phyloP scores from a whole-genome alignment of 108 stramenopile genomes.

The Pelagomonas calceolata region DNA sequence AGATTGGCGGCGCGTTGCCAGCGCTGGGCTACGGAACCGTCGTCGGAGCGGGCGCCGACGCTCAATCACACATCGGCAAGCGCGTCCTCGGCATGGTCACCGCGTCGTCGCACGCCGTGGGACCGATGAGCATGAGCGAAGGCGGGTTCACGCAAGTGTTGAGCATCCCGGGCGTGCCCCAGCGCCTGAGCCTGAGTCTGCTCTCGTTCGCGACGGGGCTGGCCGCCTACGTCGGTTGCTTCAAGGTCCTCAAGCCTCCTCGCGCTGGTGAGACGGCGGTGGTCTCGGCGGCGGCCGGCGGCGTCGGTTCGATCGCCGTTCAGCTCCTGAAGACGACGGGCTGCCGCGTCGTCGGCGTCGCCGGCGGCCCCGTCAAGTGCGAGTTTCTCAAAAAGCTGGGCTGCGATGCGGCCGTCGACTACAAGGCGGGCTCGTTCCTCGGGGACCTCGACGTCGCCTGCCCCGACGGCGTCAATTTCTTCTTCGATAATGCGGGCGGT shows the following conservation, averaged over 20 bases:
- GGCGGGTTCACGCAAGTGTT: background rate
- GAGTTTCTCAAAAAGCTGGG: background rate
- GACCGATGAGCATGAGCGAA: background rate
- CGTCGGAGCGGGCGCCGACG: constrained; percentile 13
- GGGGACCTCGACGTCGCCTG: constrained; percentile 28
- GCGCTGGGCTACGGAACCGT: constrained; percentile 36
- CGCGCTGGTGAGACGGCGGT: constrained; percentile 36
- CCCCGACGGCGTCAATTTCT: constrained; percentile 40
- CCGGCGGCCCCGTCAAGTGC: constrained; percentile 7
- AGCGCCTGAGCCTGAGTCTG: constrained; percentile 14
- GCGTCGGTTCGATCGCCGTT: constrained; percentile 32
- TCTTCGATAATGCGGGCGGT: constrained; percentile 46
- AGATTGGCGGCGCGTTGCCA: constrained; percentile 19
- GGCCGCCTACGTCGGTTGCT: constrained; percentile 34
- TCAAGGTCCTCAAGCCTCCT: constrained; percentile 12
- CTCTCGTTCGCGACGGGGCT: constrained; percentile 27
- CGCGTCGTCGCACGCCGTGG: constrained; percentile 12
- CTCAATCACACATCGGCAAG: constrained; percentile 13
- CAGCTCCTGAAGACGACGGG: constrained; percentile 34
- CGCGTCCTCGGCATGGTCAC: constrained; percentile 23
- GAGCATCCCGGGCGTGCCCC: constrained; percentile 18
- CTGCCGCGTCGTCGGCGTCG: constrained; percentile 33
- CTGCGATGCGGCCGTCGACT: constrained; percentile 22
- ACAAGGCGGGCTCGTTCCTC: constrained; percentile 19
- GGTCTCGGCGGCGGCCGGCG: constrained; percentile 40